These are phyloP conservation scores for Omphalotus olearius DNA, from an alignment of 1,284 basidiomycete genomes.

Conservation along the genomic window DNA sequence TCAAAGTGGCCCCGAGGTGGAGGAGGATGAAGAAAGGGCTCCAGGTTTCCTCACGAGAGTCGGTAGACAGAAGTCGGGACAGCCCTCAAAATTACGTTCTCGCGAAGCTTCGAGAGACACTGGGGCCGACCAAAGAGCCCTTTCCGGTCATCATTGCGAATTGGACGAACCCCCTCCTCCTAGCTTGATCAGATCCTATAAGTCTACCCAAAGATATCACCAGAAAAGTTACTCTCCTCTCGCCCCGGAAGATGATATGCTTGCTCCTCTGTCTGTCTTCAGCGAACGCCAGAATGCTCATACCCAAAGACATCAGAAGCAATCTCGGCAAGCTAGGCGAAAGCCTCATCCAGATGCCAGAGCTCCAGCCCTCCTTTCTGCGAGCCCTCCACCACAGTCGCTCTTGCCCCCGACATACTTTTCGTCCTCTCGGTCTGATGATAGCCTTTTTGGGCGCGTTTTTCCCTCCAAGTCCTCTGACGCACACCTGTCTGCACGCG, in stretches of 20 bases:
- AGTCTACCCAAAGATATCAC: not conserved
- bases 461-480: slow-evolving; percentile 16
- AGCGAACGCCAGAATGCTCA: slow-evolving; percentile 6
- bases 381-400: slow-evolving; percentile 3
- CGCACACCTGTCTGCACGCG: slow-evolving; percentile 10
- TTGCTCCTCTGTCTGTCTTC: slow-evolving; percentile 10
- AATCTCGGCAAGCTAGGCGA: not conserved
- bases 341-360: not conserved
- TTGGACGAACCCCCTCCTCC: slow-evolving; percentile 21
- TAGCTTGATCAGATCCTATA: slow-evolving; percentile 19
- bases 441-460: slow-evolving; percentile 15
- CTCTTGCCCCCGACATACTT: not conserved
- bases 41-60: slow-evolving; percentile 9
- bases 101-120: slow-evolving; percentile 14
- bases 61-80: slow-evolving; percentile 1
- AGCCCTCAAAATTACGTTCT: slow-evolving; percentile 8
- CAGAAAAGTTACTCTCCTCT: not conserved
- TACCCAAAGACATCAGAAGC: slow-evolving; percentile 1
- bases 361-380: not conserved
- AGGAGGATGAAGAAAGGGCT: slow-evolving; percentile 24
- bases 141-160: slow-evolving; percentile 11
- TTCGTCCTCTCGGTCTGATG: slow-evolving; percentile 6
- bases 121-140: slow-evolving; percentile 11
- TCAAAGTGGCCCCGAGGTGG: slow-evolving; percentile 32
- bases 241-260: slow-evolving; percentile 5